Evolutionary conservation across 176 grass and related monocot species (phyloP).

Genomic region (Alloteropsis semialata): DNA sequence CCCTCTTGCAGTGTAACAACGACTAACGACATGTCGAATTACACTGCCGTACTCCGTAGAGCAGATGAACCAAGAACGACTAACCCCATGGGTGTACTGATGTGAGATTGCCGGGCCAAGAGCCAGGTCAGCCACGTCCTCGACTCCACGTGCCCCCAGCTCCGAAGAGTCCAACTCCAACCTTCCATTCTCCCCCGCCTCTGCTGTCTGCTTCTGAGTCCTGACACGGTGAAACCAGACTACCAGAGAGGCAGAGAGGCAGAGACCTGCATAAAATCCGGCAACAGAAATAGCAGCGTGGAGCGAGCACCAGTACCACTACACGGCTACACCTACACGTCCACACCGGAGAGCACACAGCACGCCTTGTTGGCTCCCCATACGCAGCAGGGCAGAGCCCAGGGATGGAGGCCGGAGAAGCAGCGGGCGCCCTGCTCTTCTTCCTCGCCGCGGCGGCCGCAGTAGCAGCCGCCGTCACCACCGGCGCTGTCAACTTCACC

Average conservation of each 20-base stretch:
- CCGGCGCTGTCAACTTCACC: constrained; percentile 38
- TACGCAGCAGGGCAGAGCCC: background rate
- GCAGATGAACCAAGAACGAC: too few species aligned
- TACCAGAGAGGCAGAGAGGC: too few species aligned
- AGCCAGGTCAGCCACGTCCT: background rate
- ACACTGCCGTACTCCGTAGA: too few species aligned
- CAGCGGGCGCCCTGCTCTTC: constrained; percentile 32
- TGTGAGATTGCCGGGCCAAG: background rate
- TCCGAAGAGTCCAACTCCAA: background rate
- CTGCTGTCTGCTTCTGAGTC: too few species aligned
- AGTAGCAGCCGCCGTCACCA: background rate
- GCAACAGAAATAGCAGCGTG: background rate
- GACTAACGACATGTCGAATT: background rate
- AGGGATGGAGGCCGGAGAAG: constrained; percentile 44
- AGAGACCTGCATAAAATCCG: background rate
- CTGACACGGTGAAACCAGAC: too few species aligned
- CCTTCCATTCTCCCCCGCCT: background rate
- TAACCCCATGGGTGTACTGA: too few species aligned
- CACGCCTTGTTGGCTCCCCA: background rate
- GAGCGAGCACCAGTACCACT: background rate
- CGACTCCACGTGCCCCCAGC: background rate
- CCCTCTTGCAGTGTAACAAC: too few species aligned
- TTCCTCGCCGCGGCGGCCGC: constrained; percentile 17
- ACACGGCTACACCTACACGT: background rate
- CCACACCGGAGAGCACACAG: background rate